Base-by-base conservation (phyloP, 2,329 filamentous ascomycete species). In the Botrytis pseudocinerea region DNA sequence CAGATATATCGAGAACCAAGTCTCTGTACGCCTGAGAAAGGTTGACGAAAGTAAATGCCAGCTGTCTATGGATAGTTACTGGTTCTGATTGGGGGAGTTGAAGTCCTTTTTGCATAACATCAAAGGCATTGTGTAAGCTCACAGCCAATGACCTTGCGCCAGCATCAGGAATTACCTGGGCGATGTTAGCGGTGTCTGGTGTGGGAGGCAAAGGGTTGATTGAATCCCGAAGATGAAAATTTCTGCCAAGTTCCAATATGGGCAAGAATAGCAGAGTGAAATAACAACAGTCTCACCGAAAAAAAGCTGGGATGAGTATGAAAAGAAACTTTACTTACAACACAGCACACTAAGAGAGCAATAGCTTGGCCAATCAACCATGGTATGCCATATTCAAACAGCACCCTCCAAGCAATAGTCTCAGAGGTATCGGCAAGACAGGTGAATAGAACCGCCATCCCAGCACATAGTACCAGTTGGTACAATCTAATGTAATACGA, bases 21-120 rank as follows among this genome's bases (percentile, higher is more conserved):
- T 90, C 88, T 78, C 88, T 83, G 74, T 87, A 85, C 2, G 85
- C 85, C 74, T 87, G 83, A 22, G 88, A 89, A 71, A 90, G 82
- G 73, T 87, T 84, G 73, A 89, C 86, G 73, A 89, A 89, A 0
- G 85, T 83, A 74, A 83, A 84, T 7, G 85, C 83, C 28, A 90
- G 80, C 54, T 83, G 82, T 61, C 85, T 82, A 46, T 85, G 83
- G 74, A 82, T 78, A 54, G 75, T 77, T 18, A 80, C 74, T 22
- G 78, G 80, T 73, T 84, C 80, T 62, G 78, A 65, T 42, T 81
- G 80, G 4, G 84, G 82, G 28, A 85, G 77, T 14, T 79, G 77
- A 28, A 86, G 80, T 18, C 82, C 82, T 70, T 83, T 80, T 74
- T 80, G 81, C 83, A 88, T 86, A 9, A 84, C 80, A 16, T 74